Percentiles rank a stretch among this genome's conserved stretches.
These are phyloP conservation scores for Aspergillus sergii DNA, from an alignment of 2,329 filamentous ascomycete species.

Conservation along the genomic window DNA sequence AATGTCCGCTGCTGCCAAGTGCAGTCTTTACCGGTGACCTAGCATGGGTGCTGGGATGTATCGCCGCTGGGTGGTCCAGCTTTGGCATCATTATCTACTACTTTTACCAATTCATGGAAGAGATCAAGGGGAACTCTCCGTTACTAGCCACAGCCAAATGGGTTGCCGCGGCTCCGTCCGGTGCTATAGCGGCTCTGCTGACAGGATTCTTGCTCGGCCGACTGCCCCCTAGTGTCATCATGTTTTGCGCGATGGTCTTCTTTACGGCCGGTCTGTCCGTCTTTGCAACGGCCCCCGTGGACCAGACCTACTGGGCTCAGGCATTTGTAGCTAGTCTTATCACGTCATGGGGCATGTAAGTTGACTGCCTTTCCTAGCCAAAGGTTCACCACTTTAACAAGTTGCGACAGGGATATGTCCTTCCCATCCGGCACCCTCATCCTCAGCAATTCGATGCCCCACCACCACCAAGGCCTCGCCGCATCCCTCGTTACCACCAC, in stretches of 20 bases:
- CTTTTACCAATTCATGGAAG: conserved; percentile 53
- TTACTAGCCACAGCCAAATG: conserved; percentile 32
- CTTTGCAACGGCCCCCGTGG: conserved; percentile 49
- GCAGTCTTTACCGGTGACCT: conserved; percentile 50
- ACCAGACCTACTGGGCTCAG: conserved; percentile 67
- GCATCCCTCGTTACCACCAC: conserved; percentile 64
- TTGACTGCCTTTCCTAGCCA: not conserved
- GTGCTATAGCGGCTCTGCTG: conserved; percentile 34
- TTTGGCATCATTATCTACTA: conserved; percentile 60
- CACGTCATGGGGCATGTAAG: conserved; percentile 36
- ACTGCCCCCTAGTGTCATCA: conserved; percentile 31
- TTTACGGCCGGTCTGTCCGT: conserved; percentile 47
- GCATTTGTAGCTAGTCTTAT: conserved; percentile 57
- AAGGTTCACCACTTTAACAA: not conserved
- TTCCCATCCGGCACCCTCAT: conserved; percentile 65
- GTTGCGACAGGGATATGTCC: conserved; percentile 62
- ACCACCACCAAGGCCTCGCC: conserved; percentile 55
- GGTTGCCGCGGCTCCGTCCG: conserved; percentile 29
- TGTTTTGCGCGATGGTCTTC: conserved; percentile 36
- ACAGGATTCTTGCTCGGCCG: conserved; percentile 38
- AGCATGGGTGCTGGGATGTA: conserved; percentile 58
- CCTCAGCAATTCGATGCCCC: conserved; percentile 56
- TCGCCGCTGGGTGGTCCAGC: conserved; percentile 57
- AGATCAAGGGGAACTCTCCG: conserved; percentile 32
- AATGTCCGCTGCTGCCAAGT: conserved; percentile 62